These are phyloP conservation scores for Candida ascalaphidarum DNA, from an alignment of 805 yeast genomes.

Conservation along the genomic window DNA sequence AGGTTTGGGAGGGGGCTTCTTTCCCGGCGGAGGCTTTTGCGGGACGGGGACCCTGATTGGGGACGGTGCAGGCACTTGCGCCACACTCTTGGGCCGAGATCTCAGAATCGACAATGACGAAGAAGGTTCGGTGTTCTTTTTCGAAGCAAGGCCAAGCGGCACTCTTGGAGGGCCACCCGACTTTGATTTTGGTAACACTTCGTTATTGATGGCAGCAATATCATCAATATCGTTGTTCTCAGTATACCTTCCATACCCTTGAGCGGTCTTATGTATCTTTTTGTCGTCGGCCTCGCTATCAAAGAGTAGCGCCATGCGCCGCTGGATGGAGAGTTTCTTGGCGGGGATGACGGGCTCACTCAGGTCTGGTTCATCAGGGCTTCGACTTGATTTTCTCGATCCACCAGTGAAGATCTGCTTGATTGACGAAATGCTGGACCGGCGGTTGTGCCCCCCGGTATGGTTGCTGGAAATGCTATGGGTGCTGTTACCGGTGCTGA, in stretches of 20 bases:
- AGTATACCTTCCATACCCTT: slow-evolving; percentile 76
- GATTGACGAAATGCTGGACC: slow-evolving; percentile 21
- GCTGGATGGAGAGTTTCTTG: slow-evolving; percentile 37
- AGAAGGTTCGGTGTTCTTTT: not conserved
- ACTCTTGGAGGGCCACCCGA: slow-evolving; percentile 25
- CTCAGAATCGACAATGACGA: no score
- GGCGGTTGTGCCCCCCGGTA: slow-evolving; percentile 12
- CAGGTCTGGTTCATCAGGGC: not conserved
- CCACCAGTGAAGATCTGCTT: slow-evolving; percentile 22
- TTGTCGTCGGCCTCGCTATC: slow-evolving; percentile 28
- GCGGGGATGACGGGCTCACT: slow-evolving; percentile 1
- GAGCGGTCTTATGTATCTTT: slow-evolving; percentile 53
- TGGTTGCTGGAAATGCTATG: slow-evolving; percentile 7
- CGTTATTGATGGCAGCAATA: slow-evolving; percentile 13
- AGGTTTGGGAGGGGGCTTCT: slow-evolving; percentile 56
- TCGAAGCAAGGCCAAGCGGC: slow-evolving; percentile 20
- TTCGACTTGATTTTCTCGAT: not conserved
- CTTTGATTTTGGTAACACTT: slow-evolving; percentile 2
- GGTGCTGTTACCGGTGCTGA: slow-evolving; percentile 30
- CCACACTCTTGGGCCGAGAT: no score
- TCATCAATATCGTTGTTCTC: slow-evolving; percentile 24
- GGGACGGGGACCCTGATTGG: no score
- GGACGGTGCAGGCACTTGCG: slow-evolving; percentile 6
- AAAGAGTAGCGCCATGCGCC: slow-evolving; percentile 45
- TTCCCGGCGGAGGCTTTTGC: slow-evolving; percentile 4